A percentile compares a stretch with the other conserved stretches of the same genome.
Evolutionary conservation across 2,329 filamentous ascomycete species (phyloP).

Genomic region (Apiospora kogelbergensis): DNA sequence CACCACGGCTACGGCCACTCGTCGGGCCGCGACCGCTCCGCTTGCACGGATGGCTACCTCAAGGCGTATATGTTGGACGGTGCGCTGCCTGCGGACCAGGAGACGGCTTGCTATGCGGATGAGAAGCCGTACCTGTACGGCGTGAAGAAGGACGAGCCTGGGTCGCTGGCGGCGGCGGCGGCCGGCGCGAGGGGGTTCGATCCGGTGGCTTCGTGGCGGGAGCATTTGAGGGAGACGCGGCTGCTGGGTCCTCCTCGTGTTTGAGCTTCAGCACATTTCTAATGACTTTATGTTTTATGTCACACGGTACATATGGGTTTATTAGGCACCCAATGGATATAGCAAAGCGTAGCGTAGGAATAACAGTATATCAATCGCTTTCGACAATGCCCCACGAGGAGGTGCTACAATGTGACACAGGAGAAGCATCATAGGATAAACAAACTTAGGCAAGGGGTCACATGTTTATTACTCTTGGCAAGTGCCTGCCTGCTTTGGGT

Average conservation of each 20-base stretch:
- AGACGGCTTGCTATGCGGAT: constrained; percentile 47
- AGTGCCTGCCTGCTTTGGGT: too few relatives aligned
- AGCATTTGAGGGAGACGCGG: constrained; percentile 22
- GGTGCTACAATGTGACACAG: too few relatives aligned
- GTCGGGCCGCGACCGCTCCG: constrained; percentile 40
- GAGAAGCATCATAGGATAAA: too few relatives aligned
- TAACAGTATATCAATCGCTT: not conserved
- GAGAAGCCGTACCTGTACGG: constrained; percentile 48
- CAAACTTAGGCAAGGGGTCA: too few relatives aligned
- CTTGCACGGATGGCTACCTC: constrained; percentile 43
- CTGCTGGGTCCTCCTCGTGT: not conserved
- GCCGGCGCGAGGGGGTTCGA: not conserved
- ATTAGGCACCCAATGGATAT: not conserved
- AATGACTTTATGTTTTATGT: not conserved
- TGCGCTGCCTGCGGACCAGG: constrained; percentile 37
- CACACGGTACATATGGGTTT: not conserved
- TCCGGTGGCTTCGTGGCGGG: constrained; percentile 23
- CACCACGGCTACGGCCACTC: constrained; percentile 52
- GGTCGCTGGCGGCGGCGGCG: not conserved
- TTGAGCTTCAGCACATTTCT: not conserved
- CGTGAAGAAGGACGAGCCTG: constrained; percentile 17
- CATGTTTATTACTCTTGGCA: too few relatives aligned
- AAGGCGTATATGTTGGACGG: constrained; percentile 42
- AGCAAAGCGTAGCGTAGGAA: not conserved
- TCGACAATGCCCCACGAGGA: too few relatives aligned